These are phyloP conservation scores for Schoenoplectus triqueter DNA, from an alignment of 202 grass and related monocot species.

Conservation along the genomic window DNA sequence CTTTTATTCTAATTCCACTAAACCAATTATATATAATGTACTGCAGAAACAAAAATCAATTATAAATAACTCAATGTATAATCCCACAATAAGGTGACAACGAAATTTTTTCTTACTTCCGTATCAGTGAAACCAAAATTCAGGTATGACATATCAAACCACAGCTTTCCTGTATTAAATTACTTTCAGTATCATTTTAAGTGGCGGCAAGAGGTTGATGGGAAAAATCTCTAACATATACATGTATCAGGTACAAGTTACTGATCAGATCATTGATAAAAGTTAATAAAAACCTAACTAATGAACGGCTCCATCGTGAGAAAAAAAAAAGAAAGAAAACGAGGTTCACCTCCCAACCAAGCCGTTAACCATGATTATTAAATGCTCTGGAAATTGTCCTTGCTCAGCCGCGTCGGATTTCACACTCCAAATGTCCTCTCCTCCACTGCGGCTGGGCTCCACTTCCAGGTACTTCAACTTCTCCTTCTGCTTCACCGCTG, in stretches of 20 bases:
- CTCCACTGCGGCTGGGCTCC: conserved; percentile 63
- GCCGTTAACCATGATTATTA: conserved; percentile 97
- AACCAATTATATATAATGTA: background rate
- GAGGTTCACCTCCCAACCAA: conserved; percentile 79
- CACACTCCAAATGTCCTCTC: conserved; percentile 82
- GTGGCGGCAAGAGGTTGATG: no score
- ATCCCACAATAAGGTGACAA: no score
- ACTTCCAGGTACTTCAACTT: conserved; percentile 57
- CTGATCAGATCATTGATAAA: no score
- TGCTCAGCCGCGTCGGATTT: conserved; percentile 53
- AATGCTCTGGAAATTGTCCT: conserved; percentile 77
- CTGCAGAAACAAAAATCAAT: background rate
- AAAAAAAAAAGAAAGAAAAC: background rate
- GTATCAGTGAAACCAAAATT: no score
- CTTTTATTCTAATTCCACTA: background rate
- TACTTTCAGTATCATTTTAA: no score
- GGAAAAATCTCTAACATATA: no score
- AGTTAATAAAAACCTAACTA: background rate
- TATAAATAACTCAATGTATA: no score
- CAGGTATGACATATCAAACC: no score
- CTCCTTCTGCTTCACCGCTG: conserved; percentile 36
- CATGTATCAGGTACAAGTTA: no score
- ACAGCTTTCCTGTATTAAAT: no score
- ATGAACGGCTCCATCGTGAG: background rate
- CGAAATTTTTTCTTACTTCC: no score